Base-by-base conservation (phyloP, 2,329 filamentous ascomycete species). In the Talaromyces sp. region DNA sequence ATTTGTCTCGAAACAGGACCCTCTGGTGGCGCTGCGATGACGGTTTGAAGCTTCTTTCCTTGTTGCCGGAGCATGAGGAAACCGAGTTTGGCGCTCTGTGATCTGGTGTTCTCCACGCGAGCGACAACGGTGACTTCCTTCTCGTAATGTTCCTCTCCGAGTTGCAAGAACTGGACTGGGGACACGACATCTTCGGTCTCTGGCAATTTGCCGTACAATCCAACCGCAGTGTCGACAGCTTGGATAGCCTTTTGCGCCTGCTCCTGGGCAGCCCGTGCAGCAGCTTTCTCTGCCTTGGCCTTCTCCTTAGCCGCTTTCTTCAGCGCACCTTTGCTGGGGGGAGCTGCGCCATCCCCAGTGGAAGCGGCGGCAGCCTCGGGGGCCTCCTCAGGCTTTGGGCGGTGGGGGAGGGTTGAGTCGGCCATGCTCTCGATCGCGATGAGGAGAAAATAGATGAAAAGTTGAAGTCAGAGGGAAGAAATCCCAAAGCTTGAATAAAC, bases 241-340 rank as follows among this genome's bases (percentile, higher is more conserved):
- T 83, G 84, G 36, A 85, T 84, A 36, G 86, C 87, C 65, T 87
- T 87, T 63, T 86, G 85, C 51, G 86, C 86, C 64, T 89, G 89
- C 72, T 90, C 89, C 71, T 89, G 88, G 68, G 91, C 89, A n/a
- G 88, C 89, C 57, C 76, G 87, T 79, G 74, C 85, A 74, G 70
- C 83, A 52, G 89, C 89, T 78, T 96, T 96, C 73, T 87, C 83
- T 12, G 89, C 90, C 78, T 96, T 93, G 75, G 94, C 93, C 80
- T 92, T 92, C 31, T 93, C 91, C 80, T 96, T 96, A 69, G 90
- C 89, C 53, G 90, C 88, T 81, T 96, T 96, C 81, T 96, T 96
- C 66, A 89, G 79, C 16, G 87, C 91, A 77, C 88, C 93, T 80
- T 96, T 93, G 64, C 89, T 91, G 50, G 84, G 81, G 14, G 79